Conservation (phyloP, 176 grass and related monocot genomes). For the Oryza longistaminata region DNA sequence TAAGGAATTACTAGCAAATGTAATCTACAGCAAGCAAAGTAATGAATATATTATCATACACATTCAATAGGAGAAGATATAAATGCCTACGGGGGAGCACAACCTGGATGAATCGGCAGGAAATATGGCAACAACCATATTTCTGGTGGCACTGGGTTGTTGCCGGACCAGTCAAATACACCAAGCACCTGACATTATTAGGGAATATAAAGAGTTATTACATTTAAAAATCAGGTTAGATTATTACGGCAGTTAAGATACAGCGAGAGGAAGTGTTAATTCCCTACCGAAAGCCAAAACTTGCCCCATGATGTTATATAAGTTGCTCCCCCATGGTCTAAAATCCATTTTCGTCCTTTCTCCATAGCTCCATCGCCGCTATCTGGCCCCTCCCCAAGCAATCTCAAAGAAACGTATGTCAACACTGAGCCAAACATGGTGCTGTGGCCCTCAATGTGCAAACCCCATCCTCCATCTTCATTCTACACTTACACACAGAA, state of each 20-base stretch:
- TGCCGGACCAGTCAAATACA: conserved; percentile 96
- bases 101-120: conserved; percentile 92
- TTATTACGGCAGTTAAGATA: conserved; percentile 32
- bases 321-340: conserved; percentile 85
- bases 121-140: conserved; percentile 86
- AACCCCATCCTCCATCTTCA: conserved; percentile 90
- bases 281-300: conserved; percentile 83
- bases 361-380: conserved; percentile 79
- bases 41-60: background rate
- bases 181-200: conserved; percentile 76
- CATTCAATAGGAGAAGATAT: conserved; percentile 1
- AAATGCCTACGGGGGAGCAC: background rate
- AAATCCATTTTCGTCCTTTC: conserved; percentile 83
- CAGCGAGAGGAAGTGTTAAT: background rate
- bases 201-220: conserved; percentile 30
- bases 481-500: conserved; percentile 59
- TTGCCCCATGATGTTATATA: conserved; percentile 94
- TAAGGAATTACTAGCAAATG: background rate
- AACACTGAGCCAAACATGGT: conserved; percentile 94
- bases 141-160: conserved; percentile 93
- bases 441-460: conserved; percentile 88
- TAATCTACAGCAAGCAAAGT: background rate
- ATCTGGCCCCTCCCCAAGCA: conserved; percentile 76
- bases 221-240: conserved; percentile 1
- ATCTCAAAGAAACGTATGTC: conserved; percentile 82